These are phyloP conservation scores for Diplodia seriata DNA, from an alignment of 2,329 filamentous ascomycete species.

Conservation along the genomic window DNA sequence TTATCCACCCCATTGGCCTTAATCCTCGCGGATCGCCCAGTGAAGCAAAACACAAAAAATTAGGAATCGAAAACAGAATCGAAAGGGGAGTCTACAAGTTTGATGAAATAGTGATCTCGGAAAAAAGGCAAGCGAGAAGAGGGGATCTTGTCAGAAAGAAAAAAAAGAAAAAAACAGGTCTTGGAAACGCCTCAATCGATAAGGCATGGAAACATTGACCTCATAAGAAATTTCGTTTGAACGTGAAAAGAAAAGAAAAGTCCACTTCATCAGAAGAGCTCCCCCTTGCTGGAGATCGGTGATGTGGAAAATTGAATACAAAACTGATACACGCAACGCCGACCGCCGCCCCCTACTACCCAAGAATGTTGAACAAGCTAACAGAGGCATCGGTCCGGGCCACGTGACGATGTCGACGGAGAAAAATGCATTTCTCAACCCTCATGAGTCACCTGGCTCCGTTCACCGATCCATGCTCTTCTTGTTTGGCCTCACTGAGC, in stretches of 20 bases:
- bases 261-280: neutral
- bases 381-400: neutral
- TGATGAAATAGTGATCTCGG: neutral
- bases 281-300: neutral
- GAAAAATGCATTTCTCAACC: neutral
- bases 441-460: neutral
- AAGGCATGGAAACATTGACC: conserved; percentile 26
- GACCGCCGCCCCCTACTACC: conserved; percentile 4
- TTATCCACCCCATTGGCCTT: neutral
- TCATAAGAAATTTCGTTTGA: conserved; percentile 21
- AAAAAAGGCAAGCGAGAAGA: neutral
- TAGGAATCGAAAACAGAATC: neutral
- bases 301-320: conserved; percentile 8
- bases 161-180: conserved; percentile 1
- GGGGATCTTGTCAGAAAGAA: neutral
- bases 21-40: neutral
- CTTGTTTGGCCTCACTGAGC: conserved; percentile 24
- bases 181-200: conserved; percentile 20
- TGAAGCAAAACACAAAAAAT: neutral
- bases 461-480: conserved; percentile 32
- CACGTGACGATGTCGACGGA: neutral
- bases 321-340: conserved; percentile 26
- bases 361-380: neutral
- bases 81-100: neutral
- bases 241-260: conserved; percentile 10